Evolutionary conservation across 306 rosid genomes (phyloP).

Genomic region (Ziziphus jujuba): DNA sequence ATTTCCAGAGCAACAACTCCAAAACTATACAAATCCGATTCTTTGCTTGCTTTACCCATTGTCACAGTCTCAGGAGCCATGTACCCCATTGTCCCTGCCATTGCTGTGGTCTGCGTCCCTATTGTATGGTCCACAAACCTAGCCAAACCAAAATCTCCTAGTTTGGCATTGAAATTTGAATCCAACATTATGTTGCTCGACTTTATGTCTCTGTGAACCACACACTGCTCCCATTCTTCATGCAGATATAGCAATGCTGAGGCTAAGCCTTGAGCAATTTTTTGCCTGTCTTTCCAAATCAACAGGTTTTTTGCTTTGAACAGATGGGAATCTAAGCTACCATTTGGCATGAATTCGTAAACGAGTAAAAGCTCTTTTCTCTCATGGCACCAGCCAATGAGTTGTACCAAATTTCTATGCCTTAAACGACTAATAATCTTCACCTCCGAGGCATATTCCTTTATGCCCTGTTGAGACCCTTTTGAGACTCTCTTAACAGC

Average conservation of each 20-base stretch:
- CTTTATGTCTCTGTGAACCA: constrained; percentile 40
- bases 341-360: constrained; percentile 42
- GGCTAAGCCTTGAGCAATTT: constrained; percentile 29
- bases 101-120: constrained; percentile 16
- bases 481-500: constrained; percentile 44
- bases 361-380: constrained; percentile 28
- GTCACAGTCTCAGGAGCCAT: constrained; percentile 34
- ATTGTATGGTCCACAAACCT: constrained; percentile 27
- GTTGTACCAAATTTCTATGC: constrained; percentile 39
- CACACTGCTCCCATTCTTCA: constrained; percentile 39
- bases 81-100: constrained; percentile 41
- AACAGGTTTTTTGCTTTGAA: constrained; percentile 14
- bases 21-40: constrained; percentile 33
- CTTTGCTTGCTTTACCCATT: constrained; percentile 30
- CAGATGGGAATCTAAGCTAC: constrained; percentile 32
- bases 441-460: constrained; percentile 43
- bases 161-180: constrained; percentile 36
- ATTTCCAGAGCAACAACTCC: constrained; percentile 39
- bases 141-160: constrained; percentile 43
- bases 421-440: constrained; percentile 36
- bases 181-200: constrained; percentile 47
- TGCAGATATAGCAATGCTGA: constrained; percentile 38
- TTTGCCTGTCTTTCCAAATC: constrained; percentile 32
- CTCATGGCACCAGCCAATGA: constrained; percentile 47
- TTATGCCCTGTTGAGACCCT: constrained; percentile 33